A percentile compares a stretch with the other conserved stretches of the same genome.
These are phyloP conservation scores for Posidonia oceanica DNA, from an alignment of 116 monocot genomes.

Conservation along the genomic window DNA sequence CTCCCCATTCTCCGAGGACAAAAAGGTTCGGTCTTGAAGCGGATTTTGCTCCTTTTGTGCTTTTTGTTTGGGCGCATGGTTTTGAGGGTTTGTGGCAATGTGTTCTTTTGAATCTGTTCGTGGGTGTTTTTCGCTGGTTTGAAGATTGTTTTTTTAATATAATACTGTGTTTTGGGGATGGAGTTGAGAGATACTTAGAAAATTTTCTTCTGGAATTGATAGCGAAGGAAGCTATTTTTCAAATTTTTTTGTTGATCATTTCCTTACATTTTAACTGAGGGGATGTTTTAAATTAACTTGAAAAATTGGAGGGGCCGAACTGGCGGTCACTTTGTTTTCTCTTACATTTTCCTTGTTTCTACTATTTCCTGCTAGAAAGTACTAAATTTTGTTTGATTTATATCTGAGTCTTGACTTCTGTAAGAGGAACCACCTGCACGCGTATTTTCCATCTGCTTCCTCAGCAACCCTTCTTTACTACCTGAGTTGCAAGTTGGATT, in stretches of 20 bases:
- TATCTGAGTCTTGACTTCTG: too few species aligned
- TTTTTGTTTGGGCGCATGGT: background rate
- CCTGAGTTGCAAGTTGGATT: too few species aligned
- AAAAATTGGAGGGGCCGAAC: too few species aligned
- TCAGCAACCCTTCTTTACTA: too few species aligned
- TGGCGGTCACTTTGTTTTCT: too few species aligned
- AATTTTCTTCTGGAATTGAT: background rate
- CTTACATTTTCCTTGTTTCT: too few species aligned
- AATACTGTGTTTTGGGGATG: background rate
- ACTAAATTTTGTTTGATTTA: too few species aligned
- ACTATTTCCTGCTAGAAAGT: too few species aligned
- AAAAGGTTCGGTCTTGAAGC: constrained; percentile 14
- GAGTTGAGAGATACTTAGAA: background rate
- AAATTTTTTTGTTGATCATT: background rate
- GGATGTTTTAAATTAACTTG: too few species aligned
- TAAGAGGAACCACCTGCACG: too few species aligned
- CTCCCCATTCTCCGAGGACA: constrained; percentile 17
- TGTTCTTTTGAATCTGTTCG: background rate
- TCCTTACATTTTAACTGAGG: background rate
- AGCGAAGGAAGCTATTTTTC: too few species aligned
- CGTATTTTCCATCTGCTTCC: too few species aligned
- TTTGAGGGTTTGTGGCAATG: constrained; percentile 2
- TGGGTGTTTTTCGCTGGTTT: background rate
- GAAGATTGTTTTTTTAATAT: background rate
- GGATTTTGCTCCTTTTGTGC: background rate